Evolutionary conservation across 2,329 filamentous ascomycete species (phyloP).

Genomic region (Pseudogymnoascus sp.): DNA sequence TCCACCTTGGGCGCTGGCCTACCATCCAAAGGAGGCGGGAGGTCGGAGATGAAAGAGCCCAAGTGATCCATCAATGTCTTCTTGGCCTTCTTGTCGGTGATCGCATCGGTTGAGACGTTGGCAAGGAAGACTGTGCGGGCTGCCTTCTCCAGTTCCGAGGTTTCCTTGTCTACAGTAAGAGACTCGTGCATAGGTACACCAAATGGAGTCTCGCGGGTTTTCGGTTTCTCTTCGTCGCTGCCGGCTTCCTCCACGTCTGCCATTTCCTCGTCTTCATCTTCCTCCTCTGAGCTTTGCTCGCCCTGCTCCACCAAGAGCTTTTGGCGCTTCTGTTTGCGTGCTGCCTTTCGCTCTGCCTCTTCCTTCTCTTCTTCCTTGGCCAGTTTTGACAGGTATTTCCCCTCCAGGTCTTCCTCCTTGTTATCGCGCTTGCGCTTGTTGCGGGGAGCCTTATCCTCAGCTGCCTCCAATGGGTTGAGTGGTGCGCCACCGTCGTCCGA

Average conservation of each 20-base stretch:
- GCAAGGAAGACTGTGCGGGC: conserved; percentile 85
- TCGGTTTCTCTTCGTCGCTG: conserved; percentile 27
- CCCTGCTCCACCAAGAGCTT: conserved; percentile 38
- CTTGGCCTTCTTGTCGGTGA: conserved; percentile 74
- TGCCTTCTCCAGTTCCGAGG: conserved; percentile 71
- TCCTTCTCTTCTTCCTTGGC: conserved; percentile 52
- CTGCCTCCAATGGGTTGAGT: conserved; percentile 38
- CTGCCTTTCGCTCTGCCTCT: conserved; percentile 38
- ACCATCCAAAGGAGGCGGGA: conserved; percentile 37
- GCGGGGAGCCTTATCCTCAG: conserved; percentile 33
- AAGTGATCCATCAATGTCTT: conserved; percentile 72
- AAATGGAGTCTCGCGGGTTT: conserved; percentile 35
- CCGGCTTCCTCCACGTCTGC: conserved; percentile 22
- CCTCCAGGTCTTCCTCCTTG: conserved; percentile 62
- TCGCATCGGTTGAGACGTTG: conserved; percentile 78
- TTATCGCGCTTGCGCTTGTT: conserved; percentile 59
- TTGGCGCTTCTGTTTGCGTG: conserved; percentile 42
- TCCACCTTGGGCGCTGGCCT: conserved; percentile 65
- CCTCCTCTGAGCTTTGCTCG: conserved; percentile 28
- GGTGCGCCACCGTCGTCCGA: conserved; percentile 32
- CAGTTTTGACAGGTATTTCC: conserved; percentile 61
- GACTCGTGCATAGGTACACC: conserved; percentile 47
- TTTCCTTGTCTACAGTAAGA: conserved; percentile 45
- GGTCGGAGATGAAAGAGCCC: conserved; percentile 60
- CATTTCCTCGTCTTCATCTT: conserved; percentile 21